Base-by-base conservation (phyloP, 805 yeast genomes). In the Vanderwaltozyma yarrowii region DNA sequence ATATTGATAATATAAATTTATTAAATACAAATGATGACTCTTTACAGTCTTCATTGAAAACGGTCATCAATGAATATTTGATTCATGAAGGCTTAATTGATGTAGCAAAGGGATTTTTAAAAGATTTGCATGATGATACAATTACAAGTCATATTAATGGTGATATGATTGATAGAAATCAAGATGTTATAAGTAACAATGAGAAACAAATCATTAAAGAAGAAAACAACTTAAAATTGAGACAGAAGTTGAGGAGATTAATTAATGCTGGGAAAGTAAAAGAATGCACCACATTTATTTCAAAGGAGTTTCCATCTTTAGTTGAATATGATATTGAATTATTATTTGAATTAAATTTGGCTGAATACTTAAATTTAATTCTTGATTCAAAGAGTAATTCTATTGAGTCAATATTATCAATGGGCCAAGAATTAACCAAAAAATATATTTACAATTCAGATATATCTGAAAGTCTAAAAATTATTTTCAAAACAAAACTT, bases 61-160 rank as follows among this genome's bases (percentile, higher is more conserved):
- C 50, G 1, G 44, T 56, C 48, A 54, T 58, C 11, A 58, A 57
- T 35, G 62, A 57, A 15, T 78, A 77, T 51, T 67, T 80, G 28
- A 64, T 68, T n/a, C 74, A 76, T 49, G 67, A 69, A 38, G 86
- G 86, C 3, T 71, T 67, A 47, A 63, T 66, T 23, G 74, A 74
- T 39, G 70, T 76, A 3, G 71, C 75, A 2, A 63, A 63, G 40
- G 71, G 76, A 0, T 72, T 80, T 41, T 37, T 65, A 17, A 54
- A 61, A 27, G 85, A 78, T 44, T 46, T 71, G 23, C 45, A 47
- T 9, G 44, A 51, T 15, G 68, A 66, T 23, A 42, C 41, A 18
- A 37, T 45, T 14, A 2, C 4, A 2, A 16, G 21, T 3, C 43
- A 44, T 14, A 38, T 42, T 17, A 45, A 38, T 28, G 33, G 40